These are phyloP conservation scores for Raffaelea ambrosiae DNA, from an alignment of 2,329 filamentous ascomycete species.

Conservation along the genomic window DNA sequence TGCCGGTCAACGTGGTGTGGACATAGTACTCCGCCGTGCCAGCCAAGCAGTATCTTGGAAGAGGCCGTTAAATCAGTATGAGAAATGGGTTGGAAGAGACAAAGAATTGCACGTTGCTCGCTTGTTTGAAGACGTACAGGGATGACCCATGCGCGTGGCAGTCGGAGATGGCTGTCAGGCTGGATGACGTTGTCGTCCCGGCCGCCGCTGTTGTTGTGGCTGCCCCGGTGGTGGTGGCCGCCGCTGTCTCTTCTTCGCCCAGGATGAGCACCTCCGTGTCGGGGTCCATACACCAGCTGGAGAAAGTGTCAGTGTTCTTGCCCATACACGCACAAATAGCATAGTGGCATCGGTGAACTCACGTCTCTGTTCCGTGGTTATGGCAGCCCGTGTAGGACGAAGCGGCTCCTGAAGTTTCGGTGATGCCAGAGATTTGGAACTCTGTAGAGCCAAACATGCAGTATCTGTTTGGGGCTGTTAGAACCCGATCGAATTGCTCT, in stretches of 20 bases:
- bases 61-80: not conserved
- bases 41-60: slow-evolving; percentile 33
- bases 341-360: slow-evolving; percentile 9
- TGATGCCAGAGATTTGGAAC: not conserved
- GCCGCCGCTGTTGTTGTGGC: slow-evolving; percentile 9
- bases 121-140: too few species aligned
- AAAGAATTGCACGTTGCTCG: slow-evolving; percentile 2
- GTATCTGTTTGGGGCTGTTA: not conserved
- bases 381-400: slow-evolving; percentile 36
- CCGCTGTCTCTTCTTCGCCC: slow-evolving; percentile 3
- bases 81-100: not conserved
- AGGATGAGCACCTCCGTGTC: slow-evolving; percentile 25
- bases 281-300: not conserved
- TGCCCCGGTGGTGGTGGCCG: slow-evolving; percentile 6
- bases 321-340: slow-evolving; percentile 1
- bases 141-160: slow-evolving; percentile 32
- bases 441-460: not conserved
- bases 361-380: slow-evolving; percentile 37
- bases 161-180: slow-evolving; percentile 25
- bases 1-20: slow-evolving; percentile 40
- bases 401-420: not conserved
- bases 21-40: slow-evolving; percentile 33
- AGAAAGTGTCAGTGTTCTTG: slow-evolving; percentile 20
- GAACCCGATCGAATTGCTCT: not conserved
- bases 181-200: slow-evolving; percentile 2